Evolutionary conservation across 2,329 filamentous ascomycete genomes (phyloP).

Genomic region (Rhexocercosporidium sp.): DNA sequence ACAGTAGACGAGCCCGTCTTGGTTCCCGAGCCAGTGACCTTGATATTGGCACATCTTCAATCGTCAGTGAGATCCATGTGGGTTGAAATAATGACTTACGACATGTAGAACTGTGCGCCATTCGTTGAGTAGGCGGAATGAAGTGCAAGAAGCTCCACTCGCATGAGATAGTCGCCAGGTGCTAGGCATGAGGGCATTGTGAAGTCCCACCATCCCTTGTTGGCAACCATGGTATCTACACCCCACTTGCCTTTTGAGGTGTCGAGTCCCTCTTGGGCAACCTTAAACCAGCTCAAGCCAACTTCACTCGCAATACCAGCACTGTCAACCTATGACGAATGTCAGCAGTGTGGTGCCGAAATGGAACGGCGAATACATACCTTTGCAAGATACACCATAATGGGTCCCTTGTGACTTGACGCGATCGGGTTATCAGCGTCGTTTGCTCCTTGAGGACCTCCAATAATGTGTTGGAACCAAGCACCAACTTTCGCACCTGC

Average conservation of each 20-base stretch:
- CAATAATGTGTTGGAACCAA: slow-evolving; percentile 56
- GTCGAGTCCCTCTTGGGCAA: slow-evolving; percentile 48
- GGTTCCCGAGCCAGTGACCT: slow-evolving; percentile 51
- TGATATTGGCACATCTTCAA: slow-evolving; percentile 48
- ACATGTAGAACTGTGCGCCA: slow-evolving; percentile 34
- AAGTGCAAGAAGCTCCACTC: slow-evolving; percentile 56
- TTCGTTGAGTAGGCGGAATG: slow-evolving; percentile 52
- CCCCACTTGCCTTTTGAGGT: slow-evolving; percentile 33
- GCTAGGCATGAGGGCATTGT: slow-evolving; percentile 56
- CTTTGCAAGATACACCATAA: slow-evolving; percentile 52
- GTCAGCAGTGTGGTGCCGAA: not conserved
- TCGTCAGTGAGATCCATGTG: slow-evolving; percentile 36
- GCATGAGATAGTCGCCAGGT: slow-evolving; percentile 59
- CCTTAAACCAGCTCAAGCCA: slow-evolving; percentile 49
- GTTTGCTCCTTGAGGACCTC: slow-evolving; percentile 50
- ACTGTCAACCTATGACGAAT: slow-evolving; percentile 44
- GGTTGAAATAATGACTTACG: no score
- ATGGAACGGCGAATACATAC: slow-evolving; percentile 32
- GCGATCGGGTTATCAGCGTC: slow-evolving; percentile 56
- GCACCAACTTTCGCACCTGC: slow-evolving; percentile 55
- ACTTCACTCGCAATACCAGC: slow-evolving; percentile 39
- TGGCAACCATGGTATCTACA: slow-evolving; percentile 38
- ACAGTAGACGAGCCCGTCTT: slow-evolving; percentile 48
- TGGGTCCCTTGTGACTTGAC: slow-evolving; percentile 50
- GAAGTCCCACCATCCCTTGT: slow-evolving; percentile 53